Evolutionary conservation across 495 filamentous ascomycete species (phyloP).

Genomic region (Ramalina peruviana): DNA sequence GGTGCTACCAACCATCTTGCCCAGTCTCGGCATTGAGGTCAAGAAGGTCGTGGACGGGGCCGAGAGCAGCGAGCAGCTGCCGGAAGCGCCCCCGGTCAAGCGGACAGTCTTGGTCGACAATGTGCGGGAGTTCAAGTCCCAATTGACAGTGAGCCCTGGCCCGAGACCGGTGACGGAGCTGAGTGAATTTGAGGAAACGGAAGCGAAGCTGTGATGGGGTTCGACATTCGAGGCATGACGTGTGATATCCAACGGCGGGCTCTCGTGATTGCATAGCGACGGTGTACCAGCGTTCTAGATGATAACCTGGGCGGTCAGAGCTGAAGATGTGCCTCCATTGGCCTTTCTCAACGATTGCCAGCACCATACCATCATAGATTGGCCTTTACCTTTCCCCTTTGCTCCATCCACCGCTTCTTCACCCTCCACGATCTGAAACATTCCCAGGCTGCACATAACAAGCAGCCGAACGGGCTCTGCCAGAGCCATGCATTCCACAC

Average conservation of each 20-base stretch:
- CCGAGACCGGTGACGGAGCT: slow-evolving; percentile 59
- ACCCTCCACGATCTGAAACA: slow-evolving; percentile 51
- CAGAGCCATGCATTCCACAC: slow-evolving; percentile 63
- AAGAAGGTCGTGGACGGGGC: slow-evolving; percentile 17
- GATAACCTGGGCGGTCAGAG: not conserved
- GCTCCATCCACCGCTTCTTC: slow-evolving; percentile 47
- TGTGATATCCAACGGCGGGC: no score
- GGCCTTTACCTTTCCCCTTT: not conserved
- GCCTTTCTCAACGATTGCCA: not conserved
- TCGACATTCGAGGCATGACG: no score
- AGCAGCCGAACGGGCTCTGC: slow-evolving; percentile 57
- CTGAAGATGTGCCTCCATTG: not conserved
- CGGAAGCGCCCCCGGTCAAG: slow-evolving; percentile 14
- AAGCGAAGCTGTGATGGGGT: slow-evolving; percentile 48
- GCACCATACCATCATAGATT: not conserved
- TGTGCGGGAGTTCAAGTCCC: slow-evolving; percentile 63
- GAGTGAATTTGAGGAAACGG: slow-evolving; percentile 68
- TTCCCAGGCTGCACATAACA: slow-evolving; percentile 47
- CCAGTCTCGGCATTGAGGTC: slow-evolving; percentile 23
- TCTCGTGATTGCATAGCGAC: not conserved
- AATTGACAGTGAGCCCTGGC: slow-evolving; percentile 51
- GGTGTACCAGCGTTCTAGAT: not conserved
- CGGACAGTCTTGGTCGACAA: slow-evolving; percentile 47
- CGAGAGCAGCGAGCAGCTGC: slow-evolving; percentile 7
- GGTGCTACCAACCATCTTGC: slow-evolving; percentile 25